Base-by-base conservation (phyloP, 306 rosid species). In the Cicer chorassanicum region DNA sequence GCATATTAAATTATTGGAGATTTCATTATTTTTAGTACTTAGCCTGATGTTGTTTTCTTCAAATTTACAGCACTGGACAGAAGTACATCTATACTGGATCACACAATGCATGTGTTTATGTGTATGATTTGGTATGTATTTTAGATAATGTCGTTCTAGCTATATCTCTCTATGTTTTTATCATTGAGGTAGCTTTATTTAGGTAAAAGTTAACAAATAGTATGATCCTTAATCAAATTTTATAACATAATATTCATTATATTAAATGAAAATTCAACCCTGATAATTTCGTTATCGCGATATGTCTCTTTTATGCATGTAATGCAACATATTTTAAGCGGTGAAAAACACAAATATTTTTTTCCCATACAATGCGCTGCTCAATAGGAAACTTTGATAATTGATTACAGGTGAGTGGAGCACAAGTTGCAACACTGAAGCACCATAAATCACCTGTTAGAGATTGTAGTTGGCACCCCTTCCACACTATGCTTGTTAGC, bases 381-480 rank as follows among this genome's bases (percentile, higher is more conserved):
- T 11, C 56, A 24, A 61, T 9, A 70, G 9, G 71, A 50, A 49
- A 70, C 53, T 43, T 9, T 62, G 42, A 74, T 70, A 38, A 48
- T 55, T 78, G 29, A 44, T 3, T 73, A 70, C 78, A 94, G 99
- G 89, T 90, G 36, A 94, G 77, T 64, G 96, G 99, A 78, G 93
- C 83, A 9, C 84, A 80, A 87, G 99, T 94, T 43, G 96, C 96
- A 5, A 82, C 86, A n/a, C 87, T 94, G 36, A 88, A 88, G 89
- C 94, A 94, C 83, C 99, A 92, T 60, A 92, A 86, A 69, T 87
- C 92, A 15, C 90, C 96, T 8, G 97, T 90, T 21, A 88, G 99
- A 82, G 99, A 94, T 63, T 94, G 99, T 81, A 90, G 96, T 74
- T 94, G 99, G 99, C 99, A 94, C 81, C 99, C 99, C 6, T 75